These are phyloP conservation scores for Apiospora arundinis DNA, from an alignment of 2,329 filamentous ascomycete species.

Conservation along the genomic window DNA sequence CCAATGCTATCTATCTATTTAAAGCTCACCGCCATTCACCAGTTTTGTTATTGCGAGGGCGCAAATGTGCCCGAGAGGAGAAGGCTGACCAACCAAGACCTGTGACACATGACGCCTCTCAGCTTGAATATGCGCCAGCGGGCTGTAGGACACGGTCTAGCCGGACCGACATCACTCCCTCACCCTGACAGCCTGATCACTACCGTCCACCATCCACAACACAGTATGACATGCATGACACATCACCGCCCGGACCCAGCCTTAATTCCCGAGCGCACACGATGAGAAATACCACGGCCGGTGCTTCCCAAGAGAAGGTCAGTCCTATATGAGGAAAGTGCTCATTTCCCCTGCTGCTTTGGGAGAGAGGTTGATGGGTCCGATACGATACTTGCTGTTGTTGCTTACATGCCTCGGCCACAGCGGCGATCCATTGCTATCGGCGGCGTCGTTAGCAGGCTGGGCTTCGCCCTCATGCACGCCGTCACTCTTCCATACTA, in stretches of 20 bases:
- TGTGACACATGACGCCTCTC: not conserved
- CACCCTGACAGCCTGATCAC: not conserved
- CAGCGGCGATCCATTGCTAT: not conserved
- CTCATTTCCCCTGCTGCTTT: no score
- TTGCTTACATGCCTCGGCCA: not conserved
- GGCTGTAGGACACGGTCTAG: not conserved
- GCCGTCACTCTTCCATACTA: constrained; percentile 37
- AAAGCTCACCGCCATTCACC: no score
- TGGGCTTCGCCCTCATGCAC: constrained; percentile 11
- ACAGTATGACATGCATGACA: not conserved
- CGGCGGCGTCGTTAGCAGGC: constrained; percentile 15
- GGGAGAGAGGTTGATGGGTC: no score
- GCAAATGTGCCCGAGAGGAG: not conserved
- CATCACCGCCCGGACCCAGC: not conserved
- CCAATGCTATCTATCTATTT: not conserved
- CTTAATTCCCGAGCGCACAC: no score
- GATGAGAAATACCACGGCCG: no score
- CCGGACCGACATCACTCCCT: not conserved
- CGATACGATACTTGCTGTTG: no score
- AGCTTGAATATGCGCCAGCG: not conserved
- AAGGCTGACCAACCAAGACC: not conserved
- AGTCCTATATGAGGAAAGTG: no score
- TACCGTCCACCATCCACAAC: not conserved
- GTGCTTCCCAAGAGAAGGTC: no score
- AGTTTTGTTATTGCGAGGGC: not conserved